Evolutionary conservation across 1,139 yeast species (phyloP), one percentile per base, ranked within the genome.

Genomic region (Yamadazyma atmosphaerica): DNA sequence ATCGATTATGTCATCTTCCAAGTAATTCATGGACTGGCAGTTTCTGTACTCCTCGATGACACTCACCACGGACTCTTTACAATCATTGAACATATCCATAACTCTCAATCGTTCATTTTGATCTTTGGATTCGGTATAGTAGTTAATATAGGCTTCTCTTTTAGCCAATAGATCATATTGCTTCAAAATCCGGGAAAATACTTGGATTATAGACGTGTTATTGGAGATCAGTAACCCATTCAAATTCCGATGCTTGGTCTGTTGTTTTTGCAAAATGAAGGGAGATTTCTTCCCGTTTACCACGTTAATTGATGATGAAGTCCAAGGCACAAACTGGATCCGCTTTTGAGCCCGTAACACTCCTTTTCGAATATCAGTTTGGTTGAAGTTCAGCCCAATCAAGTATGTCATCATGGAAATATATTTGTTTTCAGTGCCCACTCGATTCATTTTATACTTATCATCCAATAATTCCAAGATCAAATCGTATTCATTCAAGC

Each of bases 401-500:
- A 92, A 64, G 36, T 86, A 81, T 56, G 88, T 86, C 43, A 88
- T 68, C 47, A 86, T 74, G 2, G 95, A 76, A 14, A 90, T 73
- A 57, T 86, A 87, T 41, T 79, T 56, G 16, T 42, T 46, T 15
- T 36, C 39, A 11, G 31, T 28, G 1, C 44, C 38, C 2, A 43
- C 38, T 26, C 80, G 69, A 38, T 89, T 84, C 84, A 92, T 81
- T 42, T 88, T 79, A 53, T 84, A 77, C 50, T 84, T 81, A 42
- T 86, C 90, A 57, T 86, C 92, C 33, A 89, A 66, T 26, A 94
- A 65, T 43, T 95, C 94, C 36, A 95, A 64, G 52, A 92, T 72
- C 34, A 90, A 85, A 55, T 92, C 98, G 48, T 87, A 82, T 23
- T 90, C 95, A 40, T 88, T 85, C 47, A 84, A 74, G 47, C 90